Evolutionary conservation across 1,284 basidiomycete genomes (phyloP).

Genomic region (Abortiporus biennis): DNA sequence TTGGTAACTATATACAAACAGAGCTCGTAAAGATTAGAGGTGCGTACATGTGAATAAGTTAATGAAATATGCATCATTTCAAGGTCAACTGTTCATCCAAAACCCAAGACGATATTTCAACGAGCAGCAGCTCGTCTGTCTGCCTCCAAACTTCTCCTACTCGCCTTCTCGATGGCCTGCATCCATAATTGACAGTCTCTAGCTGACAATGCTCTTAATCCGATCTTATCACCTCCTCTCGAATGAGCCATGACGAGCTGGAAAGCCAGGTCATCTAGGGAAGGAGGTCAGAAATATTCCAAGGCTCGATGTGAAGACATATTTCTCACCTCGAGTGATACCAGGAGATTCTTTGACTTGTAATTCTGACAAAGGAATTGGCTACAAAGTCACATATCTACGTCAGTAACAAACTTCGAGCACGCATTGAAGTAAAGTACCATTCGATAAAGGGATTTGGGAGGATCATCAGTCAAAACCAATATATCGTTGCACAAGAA

Average conservation of each 20-base stretch:
- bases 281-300: not conserved
- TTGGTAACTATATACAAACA: no score
- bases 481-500: constrained; percentile 80
- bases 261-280: constrained; percentile 58
- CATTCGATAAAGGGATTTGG: constrained; percentile 74
- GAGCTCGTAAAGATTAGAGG: no score
- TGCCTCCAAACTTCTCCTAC: no score
- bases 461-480: constrained; percentile 66
- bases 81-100: no score
- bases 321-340: not conserved
- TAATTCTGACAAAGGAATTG: constrained; percentile 66
- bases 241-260: constrained; percentile 62
- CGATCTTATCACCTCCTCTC: constrained; percentile 69
- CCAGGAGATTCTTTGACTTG: constrained; percentile 35
- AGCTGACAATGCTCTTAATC: constrained; percentile 51
- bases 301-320: constrained; percentile 5
- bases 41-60: no score
- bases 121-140: no score
- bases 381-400: constrained; percentile 30
- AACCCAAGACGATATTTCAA: no score
- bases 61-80: no score
- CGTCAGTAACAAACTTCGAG: not conserved
- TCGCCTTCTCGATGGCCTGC: no score
- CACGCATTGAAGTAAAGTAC: constrained; percentile 36
- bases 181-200: constrained; percentile 68